Evolutionary conservation across 352 stramenopile genomes (phyloP).

Genomic region (Pythium monospermum): DNA sequence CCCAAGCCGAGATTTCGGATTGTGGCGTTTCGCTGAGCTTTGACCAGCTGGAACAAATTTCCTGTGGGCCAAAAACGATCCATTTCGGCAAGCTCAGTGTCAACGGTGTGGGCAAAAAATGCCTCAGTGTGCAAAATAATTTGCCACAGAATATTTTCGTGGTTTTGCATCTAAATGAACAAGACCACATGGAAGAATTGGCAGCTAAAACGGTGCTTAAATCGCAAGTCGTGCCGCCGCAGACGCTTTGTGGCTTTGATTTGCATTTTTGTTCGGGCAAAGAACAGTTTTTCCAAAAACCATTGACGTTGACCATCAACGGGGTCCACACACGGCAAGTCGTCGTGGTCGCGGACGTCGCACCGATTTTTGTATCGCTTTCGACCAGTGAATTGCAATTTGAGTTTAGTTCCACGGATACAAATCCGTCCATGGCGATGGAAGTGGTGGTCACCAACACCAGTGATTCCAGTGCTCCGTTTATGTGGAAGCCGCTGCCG

Average conservation of each 20-base stretch:
- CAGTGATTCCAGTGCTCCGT: slow-evolving; percentile 85
- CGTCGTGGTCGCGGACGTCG: slow-evolving; percentile 81
- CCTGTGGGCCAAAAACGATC: slow-evolving; percentile 74
- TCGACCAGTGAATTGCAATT: slow-evolving; percentile 55
- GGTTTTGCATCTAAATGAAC: slow-evolving; percentile 33
- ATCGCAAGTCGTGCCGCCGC: slow-evolving; percentile 84
- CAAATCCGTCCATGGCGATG: slow-evolving; percentile 40
- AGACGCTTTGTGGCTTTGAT: slow-evolving; percentile 85
- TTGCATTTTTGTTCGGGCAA: slow-evolving; percentile 70
- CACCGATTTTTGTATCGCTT: slow-evolving; percentile 83
- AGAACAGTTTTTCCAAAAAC: slow-evolving; percentile 85
- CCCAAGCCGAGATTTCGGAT: slow-evolving; percentile 87
- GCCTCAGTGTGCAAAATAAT: slow-evolving; percentile 87
- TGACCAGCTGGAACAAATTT: slow-evolving; percentile 68
- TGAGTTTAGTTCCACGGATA: slow-evolving; percentile 63
- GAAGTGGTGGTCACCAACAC: slow-evolving; percentile 86
- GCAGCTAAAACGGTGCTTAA: slow-evolving; percentile 42
- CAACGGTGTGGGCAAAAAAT: slow-evolving; percentile 71
- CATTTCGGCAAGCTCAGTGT: slow-evolving; percentile 92
- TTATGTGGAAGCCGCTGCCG: slow-evolving; percentile 56
- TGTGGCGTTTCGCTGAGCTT: slow-evolving; percentile 64
- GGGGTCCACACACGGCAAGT: slow-evolving; percentile 79
- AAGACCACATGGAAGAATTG: slow-evolving; percentile 53
- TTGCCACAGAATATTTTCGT: slow-evolving; percentile 82
- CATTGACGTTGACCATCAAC: slow-evolving; percentile 85